phyloP scores from a whole-genome alignment of 129 eudicot species.

The Logfia minima region DNA sequence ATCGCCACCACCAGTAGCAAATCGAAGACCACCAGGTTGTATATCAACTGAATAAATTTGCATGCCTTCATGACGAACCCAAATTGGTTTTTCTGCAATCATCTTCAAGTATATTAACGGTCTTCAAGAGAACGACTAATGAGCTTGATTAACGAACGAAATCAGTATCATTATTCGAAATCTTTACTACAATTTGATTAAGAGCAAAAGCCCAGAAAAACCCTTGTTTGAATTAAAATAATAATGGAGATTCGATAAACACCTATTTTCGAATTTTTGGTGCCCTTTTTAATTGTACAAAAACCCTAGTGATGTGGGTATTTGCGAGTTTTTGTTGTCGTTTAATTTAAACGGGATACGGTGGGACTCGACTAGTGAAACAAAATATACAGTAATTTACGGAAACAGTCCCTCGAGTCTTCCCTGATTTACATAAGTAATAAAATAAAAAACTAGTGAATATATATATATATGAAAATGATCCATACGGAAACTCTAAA shows the following conservation, averaged over 20 bases:
- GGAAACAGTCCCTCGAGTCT: conserved; percentile 11
- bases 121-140: conserved; percentile 27
- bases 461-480: too few species aligned
- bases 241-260: conserved; percentile 24
- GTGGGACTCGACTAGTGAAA: conserved; percentile 12
- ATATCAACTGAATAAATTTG: conserved; percentile 99
- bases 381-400: background rate
- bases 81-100: conserved; percentile 91
- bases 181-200: conserved; percentile 20
- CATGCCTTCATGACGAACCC: conserved; percentile 94
- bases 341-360: conserved; percentile 19
- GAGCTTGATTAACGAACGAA: conserved; percentile 17
- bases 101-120: conserved; percentile 38
- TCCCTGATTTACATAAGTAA: too few species aligned
- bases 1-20: conserved; percentile 99
- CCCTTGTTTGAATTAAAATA: conserved; percentile 32
- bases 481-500: too few species aligned
- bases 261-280: conserved; percentile 24
- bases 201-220: conserved; percentile 34
- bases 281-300: conserved; percentile 26
- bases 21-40: conserved; percentile 97
- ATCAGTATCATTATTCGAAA: conserved; percentile 18
- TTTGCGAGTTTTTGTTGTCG: conserved; percentile 19
- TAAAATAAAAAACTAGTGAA: too few species aligned
- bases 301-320: conserved; percentile 41